Evolutionary conservation across 2,329 filamentous ascomycete species (phyloP).

Genomic region (Teratosphaeria pseudoeucalypti): DNA sequence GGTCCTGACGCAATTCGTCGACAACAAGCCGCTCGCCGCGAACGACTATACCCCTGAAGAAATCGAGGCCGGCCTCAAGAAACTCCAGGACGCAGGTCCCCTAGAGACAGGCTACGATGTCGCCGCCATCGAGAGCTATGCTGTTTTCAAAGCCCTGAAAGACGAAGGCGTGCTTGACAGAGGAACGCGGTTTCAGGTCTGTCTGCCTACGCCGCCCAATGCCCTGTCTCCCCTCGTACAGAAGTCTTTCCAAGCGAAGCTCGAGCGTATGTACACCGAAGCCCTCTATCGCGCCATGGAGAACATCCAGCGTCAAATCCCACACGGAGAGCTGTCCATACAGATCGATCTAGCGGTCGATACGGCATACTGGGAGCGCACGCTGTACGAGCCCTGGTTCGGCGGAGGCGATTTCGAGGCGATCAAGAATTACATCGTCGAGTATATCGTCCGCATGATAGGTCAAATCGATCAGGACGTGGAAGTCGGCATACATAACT

Average conservation of each 20-base stretch:
- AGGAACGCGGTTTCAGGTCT: constrained; percentile 26
- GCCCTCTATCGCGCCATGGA: constrained; percentile 22
- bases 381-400: constrained; percentile 27
- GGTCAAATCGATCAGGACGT: constrained; percentile 27
- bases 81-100: constrained; percentile 6
- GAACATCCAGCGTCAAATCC: constrained; percentile 24
- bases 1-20: constrained; percentile 14
- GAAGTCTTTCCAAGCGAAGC: constrained; percentile 15
- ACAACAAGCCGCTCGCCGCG: constrained; percentile 11
- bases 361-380: constrained; percentile 25
- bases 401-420: constrained; percentile 20
- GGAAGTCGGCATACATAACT: constrained; percentile 37
- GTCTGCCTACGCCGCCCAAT: constrained; percentile 22
- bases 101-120: constrained; percentile 24
- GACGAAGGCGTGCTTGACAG: constrained; percentile 21
- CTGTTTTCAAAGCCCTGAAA: constrained; percentile 21
- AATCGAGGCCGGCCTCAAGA: constrained; percentile 14
- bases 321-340: constrained; percentile 26
- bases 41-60: constrained; percentile 13
- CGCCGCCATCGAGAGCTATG: constrained; percentile 26
- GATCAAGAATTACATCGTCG: constrained; percentile 26
- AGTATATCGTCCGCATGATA: constrained; percentile 24
- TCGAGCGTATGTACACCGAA: constrained; percentile 27
- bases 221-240: constrained; percentile 19
- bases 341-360: constrained; percentile 28